phyloP scores from a whole-genome alignment of 2,329 filamentous ascomycete species.

The Fusarium sp. region DNA sequence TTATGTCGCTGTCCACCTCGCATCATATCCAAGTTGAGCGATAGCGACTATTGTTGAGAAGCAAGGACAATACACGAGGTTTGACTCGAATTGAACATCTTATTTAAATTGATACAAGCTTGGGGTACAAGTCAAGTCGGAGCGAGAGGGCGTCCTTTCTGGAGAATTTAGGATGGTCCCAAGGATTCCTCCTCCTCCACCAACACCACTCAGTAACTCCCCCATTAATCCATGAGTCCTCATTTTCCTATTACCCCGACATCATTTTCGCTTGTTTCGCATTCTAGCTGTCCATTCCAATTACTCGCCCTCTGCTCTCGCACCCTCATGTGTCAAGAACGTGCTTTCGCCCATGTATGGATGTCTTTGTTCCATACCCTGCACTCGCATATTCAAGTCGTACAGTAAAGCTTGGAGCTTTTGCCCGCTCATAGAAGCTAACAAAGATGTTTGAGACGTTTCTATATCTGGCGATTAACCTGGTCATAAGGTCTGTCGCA shows the following conservation, averaged over 20 bases:
- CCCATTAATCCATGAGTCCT: background rate
- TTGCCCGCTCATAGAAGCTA: too few species aligned
- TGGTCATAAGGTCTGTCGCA: background rate
- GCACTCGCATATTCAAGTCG: background rate
- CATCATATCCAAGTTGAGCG: too few species aligned
- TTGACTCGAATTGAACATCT: too few species aligned
- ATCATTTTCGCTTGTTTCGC: accelerated
- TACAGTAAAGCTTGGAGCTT: background rate
- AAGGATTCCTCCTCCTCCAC: too few species aligned
- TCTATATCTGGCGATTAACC: accelerated
- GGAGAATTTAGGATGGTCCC: too few species aligned
- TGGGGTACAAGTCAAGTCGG: too few species aligned
- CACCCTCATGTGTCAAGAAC: background rate
- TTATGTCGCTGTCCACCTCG: too few species aligned
- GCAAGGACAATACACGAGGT: background rate
- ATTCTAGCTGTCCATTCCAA: accelerated
- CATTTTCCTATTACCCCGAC: background rate
- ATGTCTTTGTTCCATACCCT: background rate
- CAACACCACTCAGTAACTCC: background rate
- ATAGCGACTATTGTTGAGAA: background rate
- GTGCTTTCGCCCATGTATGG: background rate
- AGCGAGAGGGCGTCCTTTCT: too few species aligned
- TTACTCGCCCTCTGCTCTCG: background rate
- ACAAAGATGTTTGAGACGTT: background rate
- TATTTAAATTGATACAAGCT: too few species aligned